Conservation (phyloP, 2,329 filamentous ascomycete species). For the Diaporthe caulivora region DNA sequence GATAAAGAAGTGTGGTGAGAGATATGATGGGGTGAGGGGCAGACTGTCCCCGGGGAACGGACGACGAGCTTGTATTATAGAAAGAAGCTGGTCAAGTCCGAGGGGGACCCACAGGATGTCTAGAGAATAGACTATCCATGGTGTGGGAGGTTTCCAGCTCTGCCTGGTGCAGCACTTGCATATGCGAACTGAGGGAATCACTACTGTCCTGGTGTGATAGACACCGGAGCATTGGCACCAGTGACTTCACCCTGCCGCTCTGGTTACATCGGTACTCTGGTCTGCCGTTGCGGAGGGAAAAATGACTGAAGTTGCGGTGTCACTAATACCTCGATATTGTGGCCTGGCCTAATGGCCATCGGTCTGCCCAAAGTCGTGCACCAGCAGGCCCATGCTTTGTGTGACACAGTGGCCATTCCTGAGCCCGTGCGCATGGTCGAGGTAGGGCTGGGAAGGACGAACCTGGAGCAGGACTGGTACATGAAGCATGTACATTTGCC, state of each 20-base stretch:
- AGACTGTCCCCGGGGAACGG: background rate
- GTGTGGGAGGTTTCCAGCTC: slow-evolving; percentile 8
- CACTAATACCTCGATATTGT: slow-evolving; percentile 30
- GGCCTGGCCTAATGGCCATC: slow-evolving; percentile 6
- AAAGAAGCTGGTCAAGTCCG: slow-evolving; percentile 16
- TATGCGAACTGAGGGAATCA: slow-evolving; percentile 20
- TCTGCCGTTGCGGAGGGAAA: background rate
- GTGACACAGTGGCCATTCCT: slow-evolving; percentile 19
- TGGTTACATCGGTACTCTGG: slow-evolving; percentile 37
- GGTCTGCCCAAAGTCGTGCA: slow-evolving; percentile 18
- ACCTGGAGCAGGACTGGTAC: background rate
- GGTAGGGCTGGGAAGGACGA: slow-evolving; percentile 23
- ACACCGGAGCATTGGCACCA: slow-evolving; percentile 11
- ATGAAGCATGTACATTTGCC: slow-evolving; percentile 13
- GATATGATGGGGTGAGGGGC: background rate
- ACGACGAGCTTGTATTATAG: slow-evolving; percentile 32
- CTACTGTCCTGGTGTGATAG: slow-evolving; percentile 19
- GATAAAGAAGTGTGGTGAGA: background rate
- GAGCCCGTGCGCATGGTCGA: background rate
- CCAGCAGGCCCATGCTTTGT: slow-evolving; percentile 30
- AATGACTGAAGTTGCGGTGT: slow-evolving; percentile 5
- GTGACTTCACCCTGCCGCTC: slow-evolving; percentile 24
- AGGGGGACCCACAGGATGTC: slow-evolving; percentile 7
- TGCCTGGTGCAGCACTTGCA: slow-evolving; percentile 18
- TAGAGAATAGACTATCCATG: slow-evolving; percentile 16